Conservation (phyloP, 2,329 filamentous ascomycete genomes). For the Colletotrichum sp. region DNA sequence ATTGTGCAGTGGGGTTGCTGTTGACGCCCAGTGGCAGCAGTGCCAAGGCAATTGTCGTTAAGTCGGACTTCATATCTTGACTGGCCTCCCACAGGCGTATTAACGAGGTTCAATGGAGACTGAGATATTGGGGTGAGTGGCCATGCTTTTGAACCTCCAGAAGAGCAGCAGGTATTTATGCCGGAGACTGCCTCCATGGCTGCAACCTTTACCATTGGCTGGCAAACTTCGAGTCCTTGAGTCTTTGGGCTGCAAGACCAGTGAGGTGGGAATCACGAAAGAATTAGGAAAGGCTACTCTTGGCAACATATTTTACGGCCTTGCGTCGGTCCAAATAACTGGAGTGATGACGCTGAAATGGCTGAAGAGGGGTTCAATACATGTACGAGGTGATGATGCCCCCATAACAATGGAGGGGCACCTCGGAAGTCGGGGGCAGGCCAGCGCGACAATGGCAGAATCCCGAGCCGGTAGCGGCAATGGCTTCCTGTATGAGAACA, state of each 20-base stretch:
- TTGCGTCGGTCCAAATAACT: constrained; percentile 8
- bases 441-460: too few relatives aligned
- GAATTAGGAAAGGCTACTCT: background rate
- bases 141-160: background rate
- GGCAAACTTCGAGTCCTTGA: background rate
- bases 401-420: background rate
- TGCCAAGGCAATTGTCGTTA: background rate
- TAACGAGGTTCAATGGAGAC: background rate
- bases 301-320: constrained; percentile 3
- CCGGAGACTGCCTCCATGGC: background rate
- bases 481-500: background rate
- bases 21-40: background rate
- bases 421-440: background rate
- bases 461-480: background rate
- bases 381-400: background rate
- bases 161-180: background rate
- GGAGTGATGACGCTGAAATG: background rate
- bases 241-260: background rate
- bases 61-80: background rate
- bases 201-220: background rate
- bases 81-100: background rate
- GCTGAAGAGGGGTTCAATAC: background rate
- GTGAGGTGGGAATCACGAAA: background rate
- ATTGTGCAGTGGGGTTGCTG: background rate
- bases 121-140: background rate